Conservation (phyloP, 768 basidiomycete genomes). For the Cyclocybe cylindracea region DNA sequence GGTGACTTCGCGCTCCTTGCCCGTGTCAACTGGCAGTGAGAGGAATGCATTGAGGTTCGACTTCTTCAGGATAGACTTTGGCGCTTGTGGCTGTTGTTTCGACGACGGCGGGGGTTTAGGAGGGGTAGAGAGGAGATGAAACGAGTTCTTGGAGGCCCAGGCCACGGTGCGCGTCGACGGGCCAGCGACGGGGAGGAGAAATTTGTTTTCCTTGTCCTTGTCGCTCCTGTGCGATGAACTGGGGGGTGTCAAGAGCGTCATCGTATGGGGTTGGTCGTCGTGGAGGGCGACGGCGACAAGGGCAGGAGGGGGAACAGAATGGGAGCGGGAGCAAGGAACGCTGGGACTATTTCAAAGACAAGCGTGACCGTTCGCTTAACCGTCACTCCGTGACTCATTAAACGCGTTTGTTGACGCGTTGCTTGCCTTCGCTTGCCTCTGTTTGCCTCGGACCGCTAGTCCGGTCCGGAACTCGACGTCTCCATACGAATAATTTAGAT, state of each 20-base stretch:
- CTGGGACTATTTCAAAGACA: constrained; percentile 15
- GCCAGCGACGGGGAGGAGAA: constrained; percentile 15
- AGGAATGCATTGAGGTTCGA: constrained; percentile 28
- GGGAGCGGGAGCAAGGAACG: constrained; percentile 15
- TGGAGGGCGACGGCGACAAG: constrained; percentile 11
- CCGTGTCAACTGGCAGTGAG: constrained; percentile 37
- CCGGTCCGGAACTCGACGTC: too few species aligned
- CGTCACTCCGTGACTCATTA: constrained; percentile 33
- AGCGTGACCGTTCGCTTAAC: constrained; percentile 17
- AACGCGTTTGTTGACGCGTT: constrained; percentile 39
- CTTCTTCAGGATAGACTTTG: constrained; percentile 75
- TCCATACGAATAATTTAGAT: too few species aligned
- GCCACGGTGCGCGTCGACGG: constrained; percentile 38
- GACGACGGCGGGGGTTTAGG: constrained; percentile 28
- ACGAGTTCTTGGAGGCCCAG: constrained; percentile 53
- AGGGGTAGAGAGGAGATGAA: constrained; percentile 40
- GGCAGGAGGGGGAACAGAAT: constrained; percentile 11
- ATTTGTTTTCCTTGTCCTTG: constrained; percentile 52
- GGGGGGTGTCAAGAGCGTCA: constrained; percentile 64
- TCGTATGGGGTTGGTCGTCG: constrained; percentile 21
- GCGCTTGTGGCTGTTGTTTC: constrained; percentile 38
- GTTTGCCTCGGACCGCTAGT: too few species aligned
- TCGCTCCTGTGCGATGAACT: constrained; percentile 48
- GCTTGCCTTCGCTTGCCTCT: constrained; percentile 25
- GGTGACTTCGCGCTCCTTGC: constrained; percentile 57